Conservation (phyloP, 345 rosid genomes). For the Camelina hispida region DNA sequence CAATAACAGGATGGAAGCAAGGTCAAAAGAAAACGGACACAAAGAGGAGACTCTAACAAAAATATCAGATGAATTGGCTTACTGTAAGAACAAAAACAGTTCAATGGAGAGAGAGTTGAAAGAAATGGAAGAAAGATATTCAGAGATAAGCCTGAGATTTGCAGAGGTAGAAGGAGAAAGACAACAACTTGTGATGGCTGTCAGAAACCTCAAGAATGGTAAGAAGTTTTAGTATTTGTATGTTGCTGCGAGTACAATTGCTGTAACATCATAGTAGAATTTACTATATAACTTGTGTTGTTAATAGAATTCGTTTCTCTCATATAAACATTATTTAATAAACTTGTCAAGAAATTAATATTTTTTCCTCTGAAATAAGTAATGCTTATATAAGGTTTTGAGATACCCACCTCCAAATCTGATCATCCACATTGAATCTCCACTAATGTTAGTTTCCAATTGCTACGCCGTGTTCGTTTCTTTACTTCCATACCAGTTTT, state of each 20-base stretch:
- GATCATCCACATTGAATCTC: background rate
- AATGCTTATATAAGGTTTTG: slow-evolving; percentile 20
- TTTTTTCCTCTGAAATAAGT: slow-evolving; percentile 9
- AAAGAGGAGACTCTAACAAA: slow-evolving; percentile 47
- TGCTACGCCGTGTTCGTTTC: slow-evolving; percentile 38
- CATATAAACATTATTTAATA: slow-evolving; percentile 27
- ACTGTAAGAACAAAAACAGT: slow-evolving; percentile 66
- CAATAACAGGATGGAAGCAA: slow-evolving; percentile 48
- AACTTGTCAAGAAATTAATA: slow-evolving; percentile 25
- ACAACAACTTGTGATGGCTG: slow-evolving; percentile 85
- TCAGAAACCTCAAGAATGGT: slow-evolving; percentile 75
- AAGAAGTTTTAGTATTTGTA: slow-evolving; percentile 56
- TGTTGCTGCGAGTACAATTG: slow-evolving; percentile 38
- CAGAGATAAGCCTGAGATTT: slow-evolving; percentile 87
- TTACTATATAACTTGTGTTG: slow-evolving; percentile 16
- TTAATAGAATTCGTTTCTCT: slow-evolving; percentile 35
- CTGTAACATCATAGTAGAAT: slow-evolving; percentile 24
- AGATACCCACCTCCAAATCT: slow-evolving; percentile 30
- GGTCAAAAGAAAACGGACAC: slow-evolving; percentile 42
- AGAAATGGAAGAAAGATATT: slow-evolving; percentile 92
- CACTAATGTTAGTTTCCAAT: slow-evolving; percentile 23
- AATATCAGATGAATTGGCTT: slow-evolving; percentile 52
- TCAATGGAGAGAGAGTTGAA: slow-evolving; percentile 82
- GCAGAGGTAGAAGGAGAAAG: slow-evolving; percentile 98
- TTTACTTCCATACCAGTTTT: slow-evolving; percentile 76